A percentile compares a stretch with the other conserved stretches of the same genome.
Evolutionary conservation across 148 eudicot genomes (phyloP).

Genomic region (Spergularia bocconei): DNA sequence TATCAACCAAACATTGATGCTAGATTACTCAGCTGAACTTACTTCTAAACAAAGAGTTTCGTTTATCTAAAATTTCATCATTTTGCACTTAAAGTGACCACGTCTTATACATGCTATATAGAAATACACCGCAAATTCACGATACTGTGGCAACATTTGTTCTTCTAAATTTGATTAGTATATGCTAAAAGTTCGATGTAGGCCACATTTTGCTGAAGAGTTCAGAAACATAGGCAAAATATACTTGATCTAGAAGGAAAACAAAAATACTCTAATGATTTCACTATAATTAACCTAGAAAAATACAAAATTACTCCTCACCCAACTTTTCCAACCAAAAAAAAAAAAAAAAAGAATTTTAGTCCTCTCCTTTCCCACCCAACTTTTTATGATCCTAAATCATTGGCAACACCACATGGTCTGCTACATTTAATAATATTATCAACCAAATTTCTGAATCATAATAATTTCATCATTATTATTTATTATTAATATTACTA

Average conservation of each 20-base stretch:
- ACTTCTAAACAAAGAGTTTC: no score
- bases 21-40: no score
- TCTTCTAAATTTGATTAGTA: no score
- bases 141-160: no score
- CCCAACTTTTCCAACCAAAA: not conserved
- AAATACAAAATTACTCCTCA: no score
- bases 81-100: no score
- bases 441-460: constrained; percentile 21
- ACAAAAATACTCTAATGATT: constrained; percentile 20
- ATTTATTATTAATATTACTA: not conserved
- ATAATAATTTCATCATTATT: constrained; percentile 8
- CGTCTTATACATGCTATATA: not conserved
- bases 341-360: not conserved
- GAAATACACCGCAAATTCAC: no score
- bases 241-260: not conserved
- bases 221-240: not conserved
- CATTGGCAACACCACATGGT: constrained; percentile 51
- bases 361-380: constrained; percentile 3
- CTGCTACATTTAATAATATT: constrained; percentile 27
- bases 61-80: not conserved
- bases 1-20: no score
- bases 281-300: not conserved
- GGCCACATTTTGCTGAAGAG: constrained; percentile 19
- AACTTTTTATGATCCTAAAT: constrained; percentile 29
- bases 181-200: constrained; percentile 11